phyloP scores from a whole-genome alignment of 2,329 filamentous ascomycete species.

The Aspergillus melleus region DNA sequence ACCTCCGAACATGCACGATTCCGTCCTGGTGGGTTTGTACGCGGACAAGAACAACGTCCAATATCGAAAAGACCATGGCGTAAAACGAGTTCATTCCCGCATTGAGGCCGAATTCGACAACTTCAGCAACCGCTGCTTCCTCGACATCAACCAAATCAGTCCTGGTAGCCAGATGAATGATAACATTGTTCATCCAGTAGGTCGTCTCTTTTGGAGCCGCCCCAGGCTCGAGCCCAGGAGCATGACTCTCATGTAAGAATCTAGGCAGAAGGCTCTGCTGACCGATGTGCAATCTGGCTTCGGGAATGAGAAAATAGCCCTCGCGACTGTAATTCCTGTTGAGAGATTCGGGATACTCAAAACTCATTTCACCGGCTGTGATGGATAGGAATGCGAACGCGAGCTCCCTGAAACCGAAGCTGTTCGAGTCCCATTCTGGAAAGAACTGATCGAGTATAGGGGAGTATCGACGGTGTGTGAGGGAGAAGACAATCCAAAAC shows the following conservation, averaged over 20 bases:
- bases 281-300: neutral
- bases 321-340: slow-evolving; percentile 11
- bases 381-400: slow-evolving; percentile 19
- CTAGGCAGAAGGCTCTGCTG: slow-evolving; percentile 14
- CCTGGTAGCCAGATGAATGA: slow-evolving; percentile 15
- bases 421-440: slow-evolving; percentile 10
- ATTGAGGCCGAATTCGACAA: slow-evolving; percentile 14
- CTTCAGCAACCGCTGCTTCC: slow-evolving; percentile 14
- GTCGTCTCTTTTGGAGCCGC: slow-evolving; percentile 15
- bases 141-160: slow-evolving; percentile 16
- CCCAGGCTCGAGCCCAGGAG: slow-evolving; percentile 14
- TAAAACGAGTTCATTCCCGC: slow-evolving; percentile 13
- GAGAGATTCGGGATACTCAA: slow-evolving; percentile 3
- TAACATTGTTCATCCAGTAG: slow-evolving; percentile 17
- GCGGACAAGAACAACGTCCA: slow-evolving; percentile 17
- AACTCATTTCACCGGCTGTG: slow-evolving; percentile 17
- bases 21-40: slow-evolving; percentile 6
- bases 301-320: slow-evolving; percentile 16
- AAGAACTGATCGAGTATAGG: slow-evolving; percentile 11
- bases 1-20: slow-evolving; percentile 8
- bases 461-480: neutral
- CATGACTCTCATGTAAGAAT: slow-evolving; percentile 16
- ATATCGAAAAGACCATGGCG: slow-evolving; percentile 20
- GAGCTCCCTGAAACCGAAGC: slow-evolving; percentile 19
- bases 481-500: slow-evolving; percentile 1